phyloP scores from a whole-genome alignment of 1,139 yeast species.

The Pneumocystis wakefieldiae region DNA sequence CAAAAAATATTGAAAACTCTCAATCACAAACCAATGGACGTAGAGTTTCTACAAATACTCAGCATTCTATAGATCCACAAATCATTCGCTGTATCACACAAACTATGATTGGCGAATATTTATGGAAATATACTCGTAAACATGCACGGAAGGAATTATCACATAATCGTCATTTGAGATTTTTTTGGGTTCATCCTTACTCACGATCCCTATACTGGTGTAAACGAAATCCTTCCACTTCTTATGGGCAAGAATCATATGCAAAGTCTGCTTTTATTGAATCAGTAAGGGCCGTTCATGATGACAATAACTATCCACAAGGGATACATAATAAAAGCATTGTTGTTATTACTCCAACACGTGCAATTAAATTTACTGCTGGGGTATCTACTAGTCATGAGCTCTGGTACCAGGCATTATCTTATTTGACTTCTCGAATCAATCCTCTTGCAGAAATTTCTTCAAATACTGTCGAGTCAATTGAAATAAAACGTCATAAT shows the following conservation, averaged over 20 bases:
- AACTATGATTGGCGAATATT: slow-evolving; percentile 81
- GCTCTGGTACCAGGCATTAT: slow-evolving; percentile 77
- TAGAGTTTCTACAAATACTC: neutral
- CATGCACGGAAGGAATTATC: slow-evolving; percentile 30
- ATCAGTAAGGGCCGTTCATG: slow-evolving; percentile 65
- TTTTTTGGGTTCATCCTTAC: slow-evolving; percentile 94
- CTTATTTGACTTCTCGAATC: slow-evolving; percentile 50
- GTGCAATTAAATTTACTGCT: slow-evolving; percentile 67
- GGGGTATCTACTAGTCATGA: slow-evolving; percentile 79
- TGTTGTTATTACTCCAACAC: slow-evolving; percentile 53
- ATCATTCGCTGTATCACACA: slow-evolving; percentile 84
- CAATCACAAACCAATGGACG: neutral
- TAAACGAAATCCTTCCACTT: slow-evolving; percentile 52
- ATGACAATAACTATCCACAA: slow-evolving; percentile 76
- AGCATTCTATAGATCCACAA: slow-evolving; percentile 5
- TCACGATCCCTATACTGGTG: slow-evolving; percentile 87
- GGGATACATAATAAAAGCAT: slow-evolving; percentile 81
- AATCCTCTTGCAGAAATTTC: slow-evolving; percentile 23
- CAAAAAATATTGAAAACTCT: slow-evolving; percentile 1
- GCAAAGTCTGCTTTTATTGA: slow-evolving; percentile 73
- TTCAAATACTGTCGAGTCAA: slow-evolving; percentile 11
- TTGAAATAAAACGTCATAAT: slow-evolving; percentile 13
- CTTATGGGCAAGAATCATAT: slow-evolving; percentile 36
- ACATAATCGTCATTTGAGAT: slow-evolving; percentile 75
- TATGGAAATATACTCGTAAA: slow-evolving; percentile 65